phyloP scores from a whole-genome alignment of 768 basidiomycete species.

The Nevesoporus exiguus region DNA sequence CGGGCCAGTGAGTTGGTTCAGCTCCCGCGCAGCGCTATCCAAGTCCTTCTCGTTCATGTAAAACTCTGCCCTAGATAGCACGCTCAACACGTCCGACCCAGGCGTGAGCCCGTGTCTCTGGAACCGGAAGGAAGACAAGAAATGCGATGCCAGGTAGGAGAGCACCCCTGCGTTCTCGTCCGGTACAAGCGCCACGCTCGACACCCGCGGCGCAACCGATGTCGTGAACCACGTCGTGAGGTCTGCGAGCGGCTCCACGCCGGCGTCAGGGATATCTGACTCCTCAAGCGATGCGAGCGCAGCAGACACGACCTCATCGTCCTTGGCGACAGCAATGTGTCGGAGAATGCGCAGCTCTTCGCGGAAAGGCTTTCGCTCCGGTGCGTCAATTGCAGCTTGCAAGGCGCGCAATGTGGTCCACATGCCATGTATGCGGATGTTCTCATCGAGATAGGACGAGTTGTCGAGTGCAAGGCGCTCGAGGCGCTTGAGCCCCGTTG shows the following conservation, averaged over 20 bases:
- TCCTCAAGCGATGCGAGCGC: conserved; percentile 67
- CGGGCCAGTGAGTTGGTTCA: conserved; percentile 86
- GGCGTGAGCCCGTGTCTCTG: conserved; percentile 65
- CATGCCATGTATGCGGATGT: conserved; percentile 84
- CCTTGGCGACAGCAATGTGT: conserved; percentile 64
- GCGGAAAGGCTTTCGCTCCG: conserved; percentile 79
- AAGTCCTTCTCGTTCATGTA: conserved; percentile 90
- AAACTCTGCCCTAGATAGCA: conserved; percentile 85
- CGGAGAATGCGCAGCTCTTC: conserved; percentile 83
- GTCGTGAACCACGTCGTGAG: conserved; percentile 88
- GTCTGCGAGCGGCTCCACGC: conserved; percentile 85
- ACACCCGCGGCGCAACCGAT: conserved; percentile 78
- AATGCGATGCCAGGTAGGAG: conserved; percentile 78
- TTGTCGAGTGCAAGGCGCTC: conserved; percentile 92
- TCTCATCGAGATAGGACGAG: conserved; percentile 86
- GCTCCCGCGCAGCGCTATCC: conserved; percentile 75
- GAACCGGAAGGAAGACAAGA: conserved; percentile 75
- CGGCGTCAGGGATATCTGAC: conserved; percentile 72
- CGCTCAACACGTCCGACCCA: conserved; percentile 83
- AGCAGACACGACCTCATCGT: conserved; percentile 64
- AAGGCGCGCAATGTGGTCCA: conserved; percentile 92
- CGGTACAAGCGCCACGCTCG: conserved; percentile 89
- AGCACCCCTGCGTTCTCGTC: conserved; percentile 86
- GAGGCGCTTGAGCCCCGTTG: conserved; percentile 84
- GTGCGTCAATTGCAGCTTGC: conserved; percentile 58